phyloP scores from a whole-genome alignment of 208 protist species.

The Trypanosoma cruzi region DNA sequence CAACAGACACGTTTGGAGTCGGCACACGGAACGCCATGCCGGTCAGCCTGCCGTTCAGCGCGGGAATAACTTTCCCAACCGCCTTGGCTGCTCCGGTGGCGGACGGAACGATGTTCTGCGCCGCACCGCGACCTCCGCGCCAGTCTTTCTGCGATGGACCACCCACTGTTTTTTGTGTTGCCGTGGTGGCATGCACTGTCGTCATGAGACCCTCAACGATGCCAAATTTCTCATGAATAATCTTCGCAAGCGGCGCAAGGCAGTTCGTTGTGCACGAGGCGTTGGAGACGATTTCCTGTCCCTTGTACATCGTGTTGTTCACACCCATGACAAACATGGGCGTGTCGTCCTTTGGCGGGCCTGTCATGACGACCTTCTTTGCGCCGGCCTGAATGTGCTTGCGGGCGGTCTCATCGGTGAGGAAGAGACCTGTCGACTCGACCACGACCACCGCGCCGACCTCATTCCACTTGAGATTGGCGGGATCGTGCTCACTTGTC shows the following conservation, averaged over 20 bases:
- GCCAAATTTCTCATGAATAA: no score
- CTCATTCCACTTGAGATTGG: slow-evolving; percentile 91
- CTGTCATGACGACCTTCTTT: slow-evolving; percentile 98
- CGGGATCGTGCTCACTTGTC: slow-evolving; percentile 71
- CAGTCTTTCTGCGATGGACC: slow-evolving; percentile 98
- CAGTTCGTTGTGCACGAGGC: slow-evolving; percentile 99
- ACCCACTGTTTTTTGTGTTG: slow-evolving; percentile 99
- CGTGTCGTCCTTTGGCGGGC: slow-evolving; percentile 95
- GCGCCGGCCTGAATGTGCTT: slow-evolving; percentile 94
- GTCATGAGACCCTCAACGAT: slow-evolving; percentile 99
- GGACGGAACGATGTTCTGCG: slow-evolving; percentile 99
- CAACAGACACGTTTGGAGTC: no score
- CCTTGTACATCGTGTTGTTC: slow-evolving; percentile 95
- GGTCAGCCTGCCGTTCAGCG: no score
- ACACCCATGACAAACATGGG: slow-evolving; percentile 99
- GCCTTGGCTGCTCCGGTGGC: no score
- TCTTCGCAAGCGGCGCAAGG: slow-evolving; percentile 98
- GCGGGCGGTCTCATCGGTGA: slow-evolving; percentile 42
- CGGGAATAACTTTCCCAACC: no score
- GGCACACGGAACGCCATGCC: no score
- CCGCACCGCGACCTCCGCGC: slow-evolving; percentile 95
- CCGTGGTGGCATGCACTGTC: slow-evolving; percentile 99
- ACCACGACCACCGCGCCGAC: slow-evolving; percentile 94
- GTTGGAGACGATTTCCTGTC: slow-evolving; percentile 94
- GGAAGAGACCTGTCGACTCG: slow-evolving; percentile 98